Evolutionary conservation across 1,284 basidiomycete species (phyloP), one percentile per base, ranked within the genome.

Genomic region (Termitomyces sp.): DNA sequence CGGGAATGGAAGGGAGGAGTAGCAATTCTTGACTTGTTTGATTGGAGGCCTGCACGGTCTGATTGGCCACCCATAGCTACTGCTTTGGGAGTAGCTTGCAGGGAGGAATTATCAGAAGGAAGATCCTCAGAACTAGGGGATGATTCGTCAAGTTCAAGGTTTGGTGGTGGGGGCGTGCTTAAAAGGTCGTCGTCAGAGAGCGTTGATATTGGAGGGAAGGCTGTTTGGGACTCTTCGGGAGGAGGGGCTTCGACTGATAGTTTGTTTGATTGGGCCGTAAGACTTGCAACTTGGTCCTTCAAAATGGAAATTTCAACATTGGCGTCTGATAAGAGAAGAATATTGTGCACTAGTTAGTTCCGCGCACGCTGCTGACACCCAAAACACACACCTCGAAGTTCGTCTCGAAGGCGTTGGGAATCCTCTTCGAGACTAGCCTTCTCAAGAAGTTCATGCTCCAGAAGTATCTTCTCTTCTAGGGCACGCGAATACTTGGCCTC

Each of bases 401-500:
- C 94, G 67, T 99, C 97, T 70, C 88, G 94, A 54, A 97, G 70
- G 42, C 97, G 80, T 71, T 99, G 97, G 50, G 81, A 84, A 66
- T 97, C 92, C 69, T 97, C 95, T 67, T 98, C 94, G 36, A 98
- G 68, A 58, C 80, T 86, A 3, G 92, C 88, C 71, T 95, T 96
- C 69, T 90, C 89, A 42, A 98, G 75, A n/a, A 99, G 76, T 68
- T 99, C 97, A 63, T 98, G 93, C 70, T 99, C 97, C 33, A 99
- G 79, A 43, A 99, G 73, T 47, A 97, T 98, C 72, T 98, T 98
- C 74, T 98, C 92, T 71, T 99, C 97, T 49, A 99, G 78, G 1
- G 90, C 90, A 57, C 86, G 83, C 61, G 94, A 87, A 74, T 98
- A 98, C 68, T 89, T 93, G 59, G 82, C 78, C 73, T 99, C 96